Base-by-base conservation (phyloP, 345 rosid genomes). In the Boechera stricta region DNA sequence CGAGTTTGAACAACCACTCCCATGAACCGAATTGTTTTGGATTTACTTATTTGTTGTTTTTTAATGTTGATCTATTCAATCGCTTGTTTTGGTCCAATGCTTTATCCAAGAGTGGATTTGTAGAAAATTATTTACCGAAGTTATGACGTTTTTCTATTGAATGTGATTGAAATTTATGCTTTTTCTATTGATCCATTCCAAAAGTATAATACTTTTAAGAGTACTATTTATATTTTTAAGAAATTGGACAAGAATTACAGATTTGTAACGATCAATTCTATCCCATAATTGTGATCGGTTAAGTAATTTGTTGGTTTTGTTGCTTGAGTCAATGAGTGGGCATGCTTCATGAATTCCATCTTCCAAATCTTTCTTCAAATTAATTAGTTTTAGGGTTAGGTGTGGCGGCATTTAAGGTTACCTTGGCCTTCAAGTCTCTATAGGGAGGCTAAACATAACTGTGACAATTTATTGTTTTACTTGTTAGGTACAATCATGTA, bases 321-420 rank as follows among this genome's bases (percentile, higher is more conserved):
- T 61, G 48, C 31, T 61, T 61, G 48, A 9, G 10, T 39, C 38
- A 10, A 18, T 38, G 47, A 15, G 38, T 56, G 60, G 60, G 60
- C 60, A 31, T 54, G 12, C 39, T 56, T 32, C 39, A 31, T 56
- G 18, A 13, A 56, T 31, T 31, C 10, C 38, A 55, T 55, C 60
- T 56, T 56, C 36, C 38, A 56, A 31, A 56, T 13, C 10, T 31
- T 56, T 29, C 10, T 54, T 54, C 16, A 11, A 28, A 55, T 12
- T 28, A 31, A 55, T 29, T 31, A 16, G 61, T 8, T 56, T 56
- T 56, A 15, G 62, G 61, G 62, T 57, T 31, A 57, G 11, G 62
- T 4, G 0, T 57, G 62, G 4, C 21, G 39, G 9, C 39, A 57
- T 13, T 57, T 4, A 31, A 31, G 15, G 28, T n/a, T 59, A 59